These are phyloP conservation scores for Suhomyces sp. DNA, from an alignment of 805 yeast genomes.

Conservation along the genomic window DNA sequence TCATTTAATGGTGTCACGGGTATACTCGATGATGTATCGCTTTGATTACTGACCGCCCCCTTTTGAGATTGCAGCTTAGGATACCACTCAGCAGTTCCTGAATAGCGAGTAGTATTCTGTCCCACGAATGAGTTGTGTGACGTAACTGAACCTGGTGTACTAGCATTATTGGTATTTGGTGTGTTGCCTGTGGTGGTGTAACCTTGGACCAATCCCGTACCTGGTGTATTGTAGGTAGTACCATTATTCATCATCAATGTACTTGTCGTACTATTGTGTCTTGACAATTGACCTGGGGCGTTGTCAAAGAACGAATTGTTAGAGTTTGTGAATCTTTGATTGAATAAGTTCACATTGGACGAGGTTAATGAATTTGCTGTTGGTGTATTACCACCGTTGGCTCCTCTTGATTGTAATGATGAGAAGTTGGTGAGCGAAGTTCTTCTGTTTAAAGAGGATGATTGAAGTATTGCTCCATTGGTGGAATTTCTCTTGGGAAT, in stretches of 20 bases:
- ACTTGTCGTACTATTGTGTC: conserved; percentile 12
- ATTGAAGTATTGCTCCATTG: conserved; percentile 10
- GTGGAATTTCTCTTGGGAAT: conserved; percentile 12
- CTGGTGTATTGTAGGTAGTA: conserved; percentile 2
- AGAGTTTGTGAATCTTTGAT: conserved; percentile 16
- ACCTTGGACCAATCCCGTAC: too few relatives aligned
- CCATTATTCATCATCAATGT: conserved; percentile 7
- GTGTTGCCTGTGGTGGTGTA: not conserved
- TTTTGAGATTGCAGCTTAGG: too few relatives aligned
- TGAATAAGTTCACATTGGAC: conserved; percentile 22
- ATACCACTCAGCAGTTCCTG: not conserved
- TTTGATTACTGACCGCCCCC: conserved; percentile 3
- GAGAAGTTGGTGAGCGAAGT: conserved; percentile 16
- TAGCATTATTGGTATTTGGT: conserved; percentile 1
- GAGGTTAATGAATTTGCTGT: conserved; percentile 18
- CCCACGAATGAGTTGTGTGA: conserved; percentile 9
- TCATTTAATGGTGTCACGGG: conserved; percentile 15
- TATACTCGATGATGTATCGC: conserved; percentile 9
- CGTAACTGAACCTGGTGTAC: conserved; percentile 12
- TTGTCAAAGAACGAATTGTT: conserved; percentile 21
- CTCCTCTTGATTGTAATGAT: conserved; percentile 10
- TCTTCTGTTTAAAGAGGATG: conserved; percentile 17
- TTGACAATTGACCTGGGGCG: conserved; percentile 6
- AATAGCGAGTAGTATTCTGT: conserved; percentile 6
- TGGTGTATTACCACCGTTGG: conserved; percentile 7